These are phyloP conservation scores for Erythrobasidium hasegawianum DNA, from an alignment of 1,284 basidiomycete species.

Conservation along the genomic window DNA sequence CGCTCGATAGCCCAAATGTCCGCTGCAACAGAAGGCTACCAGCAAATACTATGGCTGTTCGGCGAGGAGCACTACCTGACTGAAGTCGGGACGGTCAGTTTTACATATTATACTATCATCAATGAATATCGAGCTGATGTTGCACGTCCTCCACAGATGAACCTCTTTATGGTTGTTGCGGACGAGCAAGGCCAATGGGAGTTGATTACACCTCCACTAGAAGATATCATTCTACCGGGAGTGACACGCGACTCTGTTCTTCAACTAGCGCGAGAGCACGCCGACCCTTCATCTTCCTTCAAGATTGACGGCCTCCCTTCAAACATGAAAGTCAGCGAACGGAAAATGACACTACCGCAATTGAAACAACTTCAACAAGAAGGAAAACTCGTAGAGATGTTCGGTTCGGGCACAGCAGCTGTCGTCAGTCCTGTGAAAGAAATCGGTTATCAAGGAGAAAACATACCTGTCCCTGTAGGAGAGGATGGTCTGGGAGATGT, in stretches of 20 bases:
- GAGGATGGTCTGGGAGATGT: constrained; percentile 81
- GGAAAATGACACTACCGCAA: constrained; percentile 84
- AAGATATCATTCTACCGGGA: constrained; percentile 93
- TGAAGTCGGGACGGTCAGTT: constrained; percentile 50
- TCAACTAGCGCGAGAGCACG: constrained; percentile 71
- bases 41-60: constrained; percentile 92
- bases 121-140: too few species aligned
- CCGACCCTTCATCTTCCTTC: constrained; percentile 56
- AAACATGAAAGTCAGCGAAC: constrained; percentile 71
- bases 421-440: constrained; percentile 47
- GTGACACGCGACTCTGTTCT: constrained; percentile 92
- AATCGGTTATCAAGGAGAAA: constrained; percentile 67
- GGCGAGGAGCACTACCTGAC: constrained; percentile 81
- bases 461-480: constrained; percentile 80
- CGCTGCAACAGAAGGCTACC: constrained; percentile 79
- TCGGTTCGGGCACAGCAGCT: constrained; percentile 89
- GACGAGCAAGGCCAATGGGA: constrained; percentile 71
- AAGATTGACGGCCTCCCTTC: constrained; percentile 61
- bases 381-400: constrained; percentile 80
- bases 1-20: constrained; percentile 63
- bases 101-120: too few species aligned
- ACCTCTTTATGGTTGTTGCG: constrained; percentile 83
- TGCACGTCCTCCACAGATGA: constrained; percentile 65
- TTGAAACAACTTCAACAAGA: constrained; percentile 67
- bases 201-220: constrained; percentile 85